Evolutionary conservation across 106 monocot genomes (phyloP).

Genomic region (Agapanthus africanus): DNA sequence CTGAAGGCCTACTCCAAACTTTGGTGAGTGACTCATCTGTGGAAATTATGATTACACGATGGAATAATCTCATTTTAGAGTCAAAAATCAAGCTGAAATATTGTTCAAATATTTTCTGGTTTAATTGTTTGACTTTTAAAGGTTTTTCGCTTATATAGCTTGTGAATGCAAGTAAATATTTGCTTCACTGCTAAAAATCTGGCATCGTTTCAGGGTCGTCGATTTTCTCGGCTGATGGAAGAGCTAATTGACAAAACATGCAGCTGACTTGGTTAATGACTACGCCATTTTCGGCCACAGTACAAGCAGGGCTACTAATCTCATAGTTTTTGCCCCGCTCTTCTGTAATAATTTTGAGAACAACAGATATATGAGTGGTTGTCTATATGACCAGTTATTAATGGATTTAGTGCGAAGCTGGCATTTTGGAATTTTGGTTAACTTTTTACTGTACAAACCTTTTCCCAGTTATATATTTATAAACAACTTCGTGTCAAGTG

Average conservation of each 20-base stretch:
- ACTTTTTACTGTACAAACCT: no score
- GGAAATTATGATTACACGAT: not conserved
- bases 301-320: not conserved
- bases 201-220: not conserved
- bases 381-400: no score
- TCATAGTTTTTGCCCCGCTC: not conserved
- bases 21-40: not conserved
- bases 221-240: not conserved
- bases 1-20: not conserved
- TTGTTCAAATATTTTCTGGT: not conserved
- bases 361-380: not conserved
- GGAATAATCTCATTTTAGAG: not conserved
- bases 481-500: no score
- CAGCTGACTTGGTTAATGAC: conserved; percentile 1
- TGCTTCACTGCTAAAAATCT: not conserved
- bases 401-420: no score
- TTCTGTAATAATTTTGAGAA: not conserved
- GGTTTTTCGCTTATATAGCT: not conserved
- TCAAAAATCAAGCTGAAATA: not conserved
- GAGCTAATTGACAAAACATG: not conserved
- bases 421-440: no score
- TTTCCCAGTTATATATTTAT: no score
- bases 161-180: not conserved
- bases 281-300: not conserved
- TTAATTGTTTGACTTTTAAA: not conserved